Conservation (phyloP, 768 basidiomycete species). For the Psilocybe cubensis region DNA sequence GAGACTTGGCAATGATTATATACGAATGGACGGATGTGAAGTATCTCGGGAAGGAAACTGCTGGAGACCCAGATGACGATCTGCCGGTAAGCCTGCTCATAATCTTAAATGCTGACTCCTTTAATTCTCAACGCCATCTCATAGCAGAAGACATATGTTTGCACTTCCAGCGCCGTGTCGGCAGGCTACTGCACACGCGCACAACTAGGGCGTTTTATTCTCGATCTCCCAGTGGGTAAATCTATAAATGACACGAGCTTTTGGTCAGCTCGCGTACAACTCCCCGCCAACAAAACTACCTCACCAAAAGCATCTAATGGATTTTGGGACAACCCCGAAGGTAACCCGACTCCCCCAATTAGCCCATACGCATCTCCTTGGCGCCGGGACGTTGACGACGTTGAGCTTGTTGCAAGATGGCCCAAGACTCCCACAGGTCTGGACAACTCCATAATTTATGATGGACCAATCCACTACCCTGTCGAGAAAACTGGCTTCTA, state of each 20-base stretch:
- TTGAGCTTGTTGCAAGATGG: constrained; percentile 23
- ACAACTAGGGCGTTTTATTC: constrained; percentile 89
- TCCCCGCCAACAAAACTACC: constrained; percentile 43
- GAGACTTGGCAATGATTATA: constrained; percentile 91
- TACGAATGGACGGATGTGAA: constrained; percentile 93
- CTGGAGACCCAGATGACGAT: constrained; percentile 46
- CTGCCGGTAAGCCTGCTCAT: constrained; percentile 60
- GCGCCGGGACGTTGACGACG: constrained; percentile 30
- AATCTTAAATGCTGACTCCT: background rate
- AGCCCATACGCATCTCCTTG: constrained; percentile 54
- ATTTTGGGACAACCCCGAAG: constrained; percentile 64
- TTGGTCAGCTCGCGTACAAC: constrained; percentile 82
- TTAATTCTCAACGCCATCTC: constrained; percentile 15
- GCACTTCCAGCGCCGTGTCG: constrained; percentile 80
- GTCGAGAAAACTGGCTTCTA: constrained; percentile 93
- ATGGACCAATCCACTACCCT: constrained; percentile 76
- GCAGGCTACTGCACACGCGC: constrained; percentile 69
- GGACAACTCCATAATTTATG: constrained; percentile 56
- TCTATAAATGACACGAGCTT: constrained; percentile 77
- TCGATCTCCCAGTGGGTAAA: constrained; percentile 68
- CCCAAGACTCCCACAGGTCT: constrained; percentile 45
- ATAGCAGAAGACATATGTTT: constrained; percentile 90
- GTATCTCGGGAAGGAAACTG: constrained; percentile 74
- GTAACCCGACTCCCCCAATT: constrained; percentile 58
- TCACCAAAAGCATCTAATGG: constrained; percentile 26